A percentile compares a stretch with the other conserved stretches of the same genome.
Conservation (phyloP, 192 early-diverging fungal genomes). For the Coemansia furcata region DNA sequence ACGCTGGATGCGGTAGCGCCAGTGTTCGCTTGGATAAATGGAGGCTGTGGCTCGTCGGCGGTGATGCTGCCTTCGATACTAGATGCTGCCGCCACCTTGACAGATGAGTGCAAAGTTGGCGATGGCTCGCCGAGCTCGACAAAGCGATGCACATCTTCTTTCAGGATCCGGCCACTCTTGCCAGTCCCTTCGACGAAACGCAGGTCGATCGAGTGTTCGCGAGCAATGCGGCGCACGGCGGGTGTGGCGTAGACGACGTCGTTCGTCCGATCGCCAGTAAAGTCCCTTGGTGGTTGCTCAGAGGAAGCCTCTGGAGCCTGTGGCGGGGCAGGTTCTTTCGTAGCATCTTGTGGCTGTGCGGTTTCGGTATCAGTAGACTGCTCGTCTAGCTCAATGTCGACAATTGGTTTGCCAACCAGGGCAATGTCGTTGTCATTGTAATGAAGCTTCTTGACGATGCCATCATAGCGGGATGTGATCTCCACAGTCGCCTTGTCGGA, state of each 20-base stretch:
- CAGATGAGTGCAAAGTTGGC: neutral
- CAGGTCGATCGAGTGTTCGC: slow-evolving; percentile 78
- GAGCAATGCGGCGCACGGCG: slow-evolving; percentile 82
- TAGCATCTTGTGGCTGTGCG: neutral
- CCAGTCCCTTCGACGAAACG: slow-evolving; percentile 72
- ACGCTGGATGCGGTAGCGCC: slow-evolving; percentile 18
- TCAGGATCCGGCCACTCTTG: slow-evolving; percentile 82
- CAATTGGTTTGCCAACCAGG: slow-evolving; percentile 83
- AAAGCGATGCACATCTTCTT: slow-evolving; percentile 77
- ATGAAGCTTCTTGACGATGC: slow-evolving; percentile 75
- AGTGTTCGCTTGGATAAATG: slow-evolving; percentile 35
- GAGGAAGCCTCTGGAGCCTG: neutral
- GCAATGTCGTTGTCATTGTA: slow-evolving; percentile 88
- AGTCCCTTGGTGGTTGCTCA: slow-evolving; percentile 3
- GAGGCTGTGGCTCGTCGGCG: slow-evolving; percentile 12
- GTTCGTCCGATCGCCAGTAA: slow-evolving; percentile 26
- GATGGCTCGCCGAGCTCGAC: slow-evolving; percentile 4
- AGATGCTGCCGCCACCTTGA: neutral
- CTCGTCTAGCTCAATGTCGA: slow-evolving; percentile 72
- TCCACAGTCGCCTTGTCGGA: slow-evolving; percentile 99
- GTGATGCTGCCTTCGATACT: neutral
- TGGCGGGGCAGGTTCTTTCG: neutral
- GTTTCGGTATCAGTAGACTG: neutral
- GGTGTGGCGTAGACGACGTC: slow-evolving; percentile 74
- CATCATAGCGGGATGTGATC: slow-evolving; percentile 94